Evolutionary conservation across 2,329 filamentous ascomycete species (phyloP).

Genomic region (Paecilomyces variotii): DNA sequence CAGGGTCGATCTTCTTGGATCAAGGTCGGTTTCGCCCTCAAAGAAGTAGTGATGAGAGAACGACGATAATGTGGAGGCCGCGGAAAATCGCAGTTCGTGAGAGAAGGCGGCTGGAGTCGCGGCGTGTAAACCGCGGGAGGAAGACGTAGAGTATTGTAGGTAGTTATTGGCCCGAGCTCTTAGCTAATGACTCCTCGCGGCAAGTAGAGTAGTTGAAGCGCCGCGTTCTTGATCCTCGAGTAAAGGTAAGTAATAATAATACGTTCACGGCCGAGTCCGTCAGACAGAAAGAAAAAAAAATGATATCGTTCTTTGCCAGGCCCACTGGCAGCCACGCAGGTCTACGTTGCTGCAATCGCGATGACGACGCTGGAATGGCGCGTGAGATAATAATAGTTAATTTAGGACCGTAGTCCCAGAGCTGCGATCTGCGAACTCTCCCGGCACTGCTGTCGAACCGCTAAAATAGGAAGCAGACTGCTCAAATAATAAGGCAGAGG

Average conservation of each 20-base stretch:
- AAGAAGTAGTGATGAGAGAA: background rate
- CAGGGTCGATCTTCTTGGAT: background rate
- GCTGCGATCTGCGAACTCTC: background rate
- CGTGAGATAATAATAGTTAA: too few species aligned
- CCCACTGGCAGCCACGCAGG: background rate
- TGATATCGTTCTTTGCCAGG: background rate
- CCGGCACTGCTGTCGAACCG: too few species aligned
- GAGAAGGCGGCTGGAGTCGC: background rate
- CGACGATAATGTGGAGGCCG: constrained; percentile 12
- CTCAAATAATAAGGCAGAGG: background rate
- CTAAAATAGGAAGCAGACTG: background rate
- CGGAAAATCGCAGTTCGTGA: constrained; percentile 5
- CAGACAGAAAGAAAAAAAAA: background rate
- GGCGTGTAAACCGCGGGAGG: background rate
- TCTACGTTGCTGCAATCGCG: background rate
- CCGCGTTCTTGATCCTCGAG: background rate
- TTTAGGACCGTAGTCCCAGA: background rate
- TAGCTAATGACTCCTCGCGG: background rate
- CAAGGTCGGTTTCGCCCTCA: background rate
- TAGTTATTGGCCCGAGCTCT: background rate
- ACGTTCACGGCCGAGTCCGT: background rate
- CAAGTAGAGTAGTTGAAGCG: background rate
- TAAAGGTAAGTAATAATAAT: too few species aligned
- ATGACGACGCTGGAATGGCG: background rate
- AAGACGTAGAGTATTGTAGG: background rate